Evolutionary conservation across 257 asterid genomes (phyloP), one percentile per base, ranked within the genome.

Genomic region (Forsythia viridissima): DNA sequence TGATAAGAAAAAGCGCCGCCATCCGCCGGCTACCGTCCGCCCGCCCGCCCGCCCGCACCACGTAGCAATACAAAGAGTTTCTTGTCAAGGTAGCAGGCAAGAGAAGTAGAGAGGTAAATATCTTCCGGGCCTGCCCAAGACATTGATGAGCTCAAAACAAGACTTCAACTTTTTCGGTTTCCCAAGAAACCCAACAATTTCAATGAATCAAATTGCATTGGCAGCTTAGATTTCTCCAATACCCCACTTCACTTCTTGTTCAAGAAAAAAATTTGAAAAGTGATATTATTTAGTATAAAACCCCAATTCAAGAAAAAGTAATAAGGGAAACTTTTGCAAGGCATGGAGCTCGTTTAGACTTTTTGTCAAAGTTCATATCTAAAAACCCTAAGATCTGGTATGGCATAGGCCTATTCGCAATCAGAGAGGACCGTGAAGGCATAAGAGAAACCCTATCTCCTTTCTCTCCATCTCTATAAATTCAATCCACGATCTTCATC

Each of bases 111-210:
- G 55, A 91, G 96, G 85, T 87, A 87, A 77, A 91, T 88, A 87
- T 93, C 98, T 86, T 96, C 99, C 68, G 98, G 95, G 55, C 96
- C 90, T 44, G 96, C 97, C 98, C 97, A 96, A 88, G 98, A 92
- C 99, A 96, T 96, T 80, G 89, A 67, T 79, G 83, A 82, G 71
- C 77, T 80, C 80, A 65, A 76, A 69, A 8, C 48, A 79, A 84
- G 75, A 66, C 46, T 86, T 75, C 75, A 89, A 82, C 38, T 73
- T 87, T 90, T 88, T 82, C 92, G 88, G 89, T 87, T 12, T 66
- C 34, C 73, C 76, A 71, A 69, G 85, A 87, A 88, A 79, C 40
- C 83, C 84, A 82, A 74, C 79, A 75, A 77, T n/a, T 34, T 75
- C 79, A 42, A 84, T 15, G 42, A 70, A 80, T 79, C 83, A 79